These are phyloP conservation scores for Helianthus annuus DNA, from an alignment of 129 eudicot genomes.

Conservation along the genomic window HanXRQr2.0-SUNRISE NC_035438.2:29935865-29936364, in stretches of 20 bases:
- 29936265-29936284: neutral
- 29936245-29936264: conserved; percentile 1
- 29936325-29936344: too few species aligned
- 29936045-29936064: conserved; percentile 41
- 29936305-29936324: neutral
- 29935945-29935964: neutral
- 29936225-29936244: neutral
- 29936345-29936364: too few species aligned
- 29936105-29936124: conserved; percentile 69
- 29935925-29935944: conserved; percentile 16
- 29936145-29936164: neutral
- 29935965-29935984: neutral
- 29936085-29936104: conserved; percentile 74
- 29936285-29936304: neutral
- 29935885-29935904: conserved; percentile 27
- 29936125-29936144: conserved; percentile 33
- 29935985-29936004: neutral
- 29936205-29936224: neutral
- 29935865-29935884: conserved; percentile 33
- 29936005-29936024: conserved; percentile 33
- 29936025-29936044: conserved; percentile 37
- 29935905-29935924: conserved; percentile 6
- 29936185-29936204: neutral
- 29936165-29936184: neutral
- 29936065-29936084: conserved; percentile 65